These are phyloP conservation scores for Suillus brevipes DNA, from an alignment of 768 basidiomycete species.

Conservation along the genomic window DNA sequence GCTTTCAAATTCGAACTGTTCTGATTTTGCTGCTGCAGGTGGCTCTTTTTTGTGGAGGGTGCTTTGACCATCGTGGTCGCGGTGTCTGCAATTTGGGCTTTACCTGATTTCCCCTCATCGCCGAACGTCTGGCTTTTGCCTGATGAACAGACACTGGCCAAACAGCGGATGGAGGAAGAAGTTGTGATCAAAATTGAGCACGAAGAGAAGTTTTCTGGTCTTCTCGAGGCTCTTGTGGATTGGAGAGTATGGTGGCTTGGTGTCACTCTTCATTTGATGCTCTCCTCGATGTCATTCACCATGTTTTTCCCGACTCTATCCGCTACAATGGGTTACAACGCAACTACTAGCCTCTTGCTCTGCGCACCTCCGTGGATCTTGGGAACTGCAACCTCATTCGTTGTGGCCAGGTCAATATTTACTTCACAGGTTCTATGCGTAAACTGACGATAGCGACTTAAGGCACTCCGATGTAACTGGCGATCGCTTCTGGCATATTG, in stretches of 20 bases:
- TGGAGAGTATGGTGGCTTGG: constrained; percentile 84
- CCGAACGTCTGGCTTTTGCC: constrained; percentile 58
- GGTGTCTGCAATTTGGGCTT: constrained; percentile 53
- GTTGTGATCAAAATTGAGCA: constrained; percentile 49
- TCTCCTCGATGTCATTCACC: constrained; percentile 64
- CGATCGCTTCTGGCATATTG: constrained; percentile 75
- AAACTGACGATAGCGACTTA: constrained; percentile 8
- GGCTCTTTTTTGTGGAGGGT: constrained; percentile 72
- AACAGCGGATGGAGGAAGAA: constrained; percentile 62
- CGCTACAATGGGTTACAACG: constrained; percentile 64
- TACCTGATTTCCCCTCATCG: constrained; percentile 72
- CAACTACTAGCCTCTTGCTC: constrained; percentile 64
- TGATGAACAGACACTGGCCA: constrained; percentile 54
- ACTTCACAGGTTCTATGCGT: background rate
- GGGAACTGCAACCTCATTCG: constrained; percentile 56
- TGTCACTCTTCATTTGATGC: constrained; percentile 55
- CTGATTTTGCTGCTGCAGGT: constrained; percentile 38
- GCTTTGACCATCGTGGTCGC: constrained; percentile 53
- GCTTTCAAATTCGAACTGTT: background rate
- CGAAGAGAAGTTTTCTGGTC: constrained; percentile 42
- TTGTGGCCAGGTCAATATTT: constrained; percentile 44
- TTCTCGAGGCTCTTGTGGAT: constrained; percentile 60
- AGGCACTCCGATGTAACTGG: constrained; percentile 71
- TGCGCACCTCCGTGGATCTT: constrained; percentile 77
- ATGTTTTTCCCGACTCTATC: constrained; percentile 78